Conservation (phyloP, 768 basidiomycete species). For the Termitomyces sp. region DNA sequence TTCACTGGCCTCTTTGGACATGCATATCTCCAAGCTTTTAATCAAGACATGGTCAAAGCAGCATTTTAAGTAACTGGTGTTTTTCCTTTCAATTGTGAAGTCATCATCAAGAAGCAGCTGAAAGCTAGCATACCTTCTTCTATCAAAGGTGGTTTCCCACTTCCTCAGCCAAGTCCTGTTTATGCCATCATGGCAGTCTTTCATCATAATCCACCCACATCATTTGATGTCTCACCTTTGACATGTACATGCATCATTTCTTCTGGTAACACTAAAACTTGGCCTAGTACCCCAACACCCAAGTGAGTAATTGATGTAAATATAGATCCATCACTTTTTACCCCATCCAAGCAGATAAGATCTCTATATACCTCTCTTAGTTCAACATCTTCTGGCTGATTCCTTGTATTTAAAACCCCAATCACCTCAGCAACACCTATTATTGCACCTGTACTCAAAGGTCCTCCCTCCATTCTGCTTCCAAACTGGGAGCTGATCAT, state of each 20-base stretch:
- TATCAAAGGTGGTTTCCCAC: conserved; percentile 8
- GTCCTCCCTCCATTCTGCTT: not conserved
- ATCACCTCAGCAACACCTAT: conserved; percentile 7
- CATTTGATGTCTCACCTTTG: conserved; percentile 1
- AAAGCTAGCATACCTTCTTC: conserved; percentile 21
- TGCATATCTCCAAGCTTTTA: conserved; percentile 15
- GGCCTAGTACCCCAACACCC: not conserved
- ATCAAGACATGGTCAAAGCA: conserved; percentile 12
- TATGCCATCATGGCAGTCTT: conserved; percentile 11
- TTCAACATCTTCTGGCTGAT: conserved; percentile 14
- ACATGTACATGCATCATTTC: not conserved
- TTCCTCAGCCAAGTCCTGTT: conserved; percentile 14
- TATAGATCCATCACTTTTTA: conserved; percentile 13
- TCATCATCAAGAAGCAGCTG: conserved; percentile 18
- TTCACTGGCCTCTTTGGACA: conserved; percentile 12
- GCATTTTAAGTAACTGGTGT: conserved; percentile 23
- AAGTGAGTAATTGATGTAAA: not conserved
- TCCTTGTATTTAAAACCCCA: conserved; percentile 13
- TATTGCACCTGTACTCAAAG: conserved; percentile 10
- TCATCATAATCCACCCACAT: conserved; percentile 5
- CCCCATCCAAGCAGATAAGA: no score
- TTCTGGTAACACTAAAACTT: no score
- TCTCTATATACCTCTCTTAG: no score
- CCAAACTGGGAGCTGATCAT: not conserved
- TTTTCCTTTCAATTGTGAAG: conserved; percentile 19